Base-by-base conservation (phyloP, 208 protist genomes). In the Balamuthia mandrillaris region DNA sequence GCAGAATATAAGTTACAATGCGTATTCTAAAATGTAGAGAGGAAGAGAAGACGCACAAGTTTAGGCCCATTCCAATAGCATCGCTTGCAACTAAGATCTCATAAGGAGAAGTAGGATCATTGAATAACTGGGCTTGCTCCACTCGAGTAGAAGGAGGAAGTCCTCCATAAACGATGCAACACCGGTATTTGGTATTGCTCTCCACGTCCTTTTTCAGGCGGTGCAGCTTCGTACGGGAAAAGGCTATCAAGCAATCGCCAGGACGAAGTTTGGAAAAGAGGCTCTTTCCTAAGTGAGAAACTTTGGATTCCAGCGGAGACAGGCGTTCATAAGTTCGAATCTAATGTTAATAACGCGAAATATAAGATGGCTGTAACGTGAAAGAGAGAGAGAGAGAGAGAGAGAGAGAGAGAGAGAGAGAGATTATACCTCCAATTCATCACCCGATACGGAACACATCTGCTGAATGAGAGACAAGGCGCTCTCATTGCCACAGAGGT, bases 31-130 rank as follows among this genome's bases (percentile, higher is more conserved):
- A 70, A 49, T 70, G 14, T 70, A 49, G 14, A 70, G 31, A 70
- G 18, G n/a, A 24, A 27, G 31, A 18, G n/a, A 24, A 70, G 27
- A 18, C n/a, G n/a, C 14, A 70, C 6, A 90, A 45, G 78, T 90
- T 90, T 4, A 90, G 70, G 24, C 88, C 88, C 88, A 90, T 90
- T 31, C 88, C 88, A 18, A 90, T 81, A 0, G 86, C 86, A 65
- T 90, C 88, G 6, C 70, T 72, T 2, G 88, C 88, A 0, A 90
- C 74, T 1, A 90, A 33, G 1, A 90, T 49, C 24, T 89, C 81
- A 44, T 75, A 81, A 0, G 29, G 56, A 35, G 33, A 70, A 1
- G 47, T 16, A 0, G 49, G 18, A 9, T 79, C 41, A 51, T 90
- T 90, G 63, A 90, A 90, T 0, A 78, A 27, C 27, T 77, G 16